Percentiles rank a stretch among this genome's conserved stretches.
Evolutionary conservation across 192 early-diverging fungal species (phyloP).

Genomic region (Phlyctochytrium planicorne): DNA sequence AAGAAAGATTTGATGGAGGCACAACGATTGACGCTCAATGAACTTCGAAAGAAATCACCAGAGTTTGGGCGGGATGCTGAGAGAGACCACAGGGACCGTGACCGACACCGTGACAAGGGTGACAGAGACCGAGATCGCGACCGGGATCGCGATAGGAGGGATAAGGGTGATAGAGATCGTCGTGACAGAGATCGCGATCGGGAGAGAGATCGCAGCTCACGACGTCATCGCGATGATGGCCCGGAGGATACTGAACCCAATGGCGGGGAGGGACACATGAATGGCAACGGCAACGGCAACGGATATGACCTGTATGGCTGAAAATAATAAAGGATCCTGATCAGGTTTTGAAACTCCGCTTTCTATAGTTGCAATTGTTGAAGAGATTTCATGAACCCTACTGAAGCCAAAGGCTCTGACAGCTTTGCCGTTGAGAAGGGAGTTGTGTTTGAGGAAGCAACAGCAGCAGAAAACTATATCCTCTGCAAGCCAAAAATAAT

Average conservation of each 20-base stretch:
- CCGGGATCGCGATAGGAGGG: not conserved
- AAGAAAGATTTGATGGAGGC: constrained; percentile 80
- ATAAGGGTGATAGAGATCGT: not conserved
- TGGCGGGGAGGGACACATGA: not conserved
- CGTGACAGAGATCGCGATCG: not conserved
- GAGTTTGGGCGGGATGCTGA: not conserved
- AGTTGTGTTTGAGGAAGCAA: too few relatives aligned
- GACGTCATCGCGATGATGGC: not conserved
- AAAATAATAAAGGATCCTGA: too few relatives aligned
- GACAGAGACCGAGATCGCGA: not conserved
- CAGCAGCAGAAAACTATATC: not conserved
- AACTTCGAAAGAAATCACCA: constrained; percentile 20
- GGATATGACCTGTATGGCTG: too few relatives aligned
- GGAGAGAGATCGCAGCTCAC: too few relatives aligned
- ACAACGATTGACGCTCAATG: constrained; percentile 51
- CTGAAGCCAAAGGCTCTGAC: too few relatives aligned
- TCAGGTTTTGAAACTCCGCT: too few relatives aligned
- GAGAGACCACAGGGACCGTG: not conserved
- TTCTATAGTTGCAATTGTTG: too few relatives aligned
- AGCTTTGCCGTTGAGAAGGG: too few relatives aligned
- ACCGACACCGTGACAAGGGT: not conserved
- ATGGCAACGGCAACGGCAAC: not conserved
- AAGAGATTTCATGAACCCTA: too few relatives aligned
- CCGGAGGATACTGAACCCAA: not conserved
- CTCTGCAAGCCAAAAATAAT: constrained; percentile 3